Conservation (phyloP, 805 yeast species). For the Metschnikowia gruessii region DNA sequence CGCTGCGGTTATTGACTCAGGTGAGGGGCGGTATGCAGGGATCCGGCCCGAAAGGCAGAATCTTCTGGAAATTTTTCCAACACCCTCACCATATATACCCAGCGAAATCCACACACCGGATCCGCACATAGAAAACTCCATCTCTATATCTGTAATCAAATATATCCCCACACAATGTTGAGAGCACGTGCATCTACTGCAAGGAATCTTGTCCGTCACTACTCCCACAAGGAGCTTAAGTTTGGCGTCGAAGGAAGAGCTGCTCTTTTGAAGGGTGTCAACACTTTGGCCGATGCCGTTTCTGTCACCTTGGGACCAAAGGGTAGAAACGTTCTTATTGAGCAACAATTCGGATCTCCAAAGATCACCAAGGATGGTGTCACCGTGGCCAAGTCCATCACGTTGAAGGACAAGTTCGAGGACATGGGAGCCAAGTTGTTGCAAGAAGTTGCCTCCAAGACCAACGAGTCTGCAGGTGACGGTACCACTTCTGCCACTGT, state of each 20-base stretch:
- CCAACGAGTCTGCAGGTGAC: slow-evolving; percentile 97
- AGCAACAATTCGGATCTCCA: slow-evolving; percentile 95
- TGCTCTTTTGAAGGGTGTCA: slow-evolving; percentile 89
- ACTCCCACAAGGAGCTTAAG: slow-evolving; percentile 86
- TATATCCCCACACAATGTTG: slow-evolving; percentile 35
- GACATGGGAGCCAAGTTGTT: slow-evolving; percentile 93
- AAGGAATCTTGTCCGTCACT: slow-evolving; percentile 45
- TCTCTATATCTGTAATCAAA: slow-evolving; percentile 1
- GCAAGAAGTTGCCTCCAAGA: slow-evolving; percentile 96
- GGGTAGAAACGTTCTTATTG: slow-evolving; percentile 95
- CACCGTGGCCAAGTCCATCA: slow-evolving; percentile 86
- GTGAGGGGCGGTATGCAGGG: background rate
- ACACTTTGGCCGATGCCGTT: slow-evolving; percentile 92
- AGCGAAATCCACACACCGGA: slow-evolving; percentile 10
- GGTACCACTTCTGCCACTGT: slow-evolving; percentile 99
- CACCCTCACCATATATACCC: slow-evolving; percentile 8
- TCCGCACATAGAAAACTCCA: slow-evolving; percentile 3
- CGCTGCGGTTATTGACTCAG: background rate
- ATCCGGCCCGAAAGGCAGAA: slow-evolving; percentile 10
- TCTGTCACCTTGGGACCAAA: slow-evolving; percentile 96
- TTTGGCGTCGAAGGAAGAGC: slow-evolving; percentile 98
- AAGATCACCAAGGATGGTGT: slow-evolving; percentile 99
- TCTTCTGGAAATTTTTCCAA: slow-evolving; percentile 19
- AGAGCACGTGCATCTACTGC: slow-evolving; percentile 48
- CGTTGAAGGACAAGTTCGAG: slow-evolving; percentile 85